A percentile compares a stretch with the other conserved stretches of the same genome.
These are phyloP conservation scores for Ulota crispa DNA, from an alignment of 225 moss, liverwort and hornwort species.

Conservation along the genomic window DNA sequence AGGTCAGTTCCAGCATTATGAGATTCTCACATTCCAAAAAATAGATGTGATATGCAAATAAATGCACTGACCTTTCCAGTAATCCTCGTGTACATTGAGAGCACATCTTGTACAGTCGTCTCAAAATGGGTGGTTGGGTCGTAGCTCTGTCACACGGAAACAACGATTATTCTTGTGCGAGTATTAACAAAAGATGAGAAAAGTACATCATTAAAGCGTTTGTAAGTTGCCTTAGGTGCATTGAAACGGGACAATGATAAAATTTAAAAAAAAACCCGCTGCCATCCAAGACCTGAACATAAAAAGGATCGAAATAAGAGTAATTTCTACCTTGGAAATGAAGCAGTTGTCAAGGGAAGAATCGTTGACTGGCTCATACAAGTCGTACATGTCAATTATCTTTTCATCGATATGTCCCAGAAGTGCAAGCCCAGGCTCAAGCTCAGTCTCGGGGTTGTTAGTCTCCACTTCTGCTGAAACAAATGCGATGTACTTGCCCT, in stretches of 20 bases:
- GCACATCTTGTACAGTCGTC: conserved; percentile 74
- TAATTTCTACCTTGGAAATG: conserved; percentile 58
- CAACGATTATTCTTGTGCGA: neutral
- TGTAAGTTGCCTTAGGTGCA: neutral
- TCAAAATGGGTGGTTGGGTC: conserved; percentile 86
- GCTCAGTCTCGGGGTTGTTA: conserved; percentile 70
- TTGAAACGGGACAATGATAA: neutral
- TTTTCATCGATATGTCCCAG: conserved; percentile 73
- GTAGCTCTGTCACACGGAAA: conserved; percentile 52
- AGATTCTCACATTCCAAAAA: neutral
- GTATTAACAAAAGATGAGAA: neutral
- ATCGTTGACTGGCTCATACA: conserved; percentile 83
- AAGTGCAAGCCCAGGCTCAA: conserved; percentile 71
- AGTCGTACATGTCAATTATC: conserved; percentile 70
- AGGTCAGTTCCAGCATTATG: neutral
- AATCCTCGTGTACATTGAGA: conserved; percentile 64
- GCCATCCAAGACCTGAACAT: neutral
- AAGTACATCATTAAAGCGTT: neutral
- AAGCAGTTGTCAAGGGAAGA: conserved; percentile 67
- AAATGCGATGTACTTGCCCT: conserved; percentile 79
- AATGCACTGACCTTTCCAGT: conserved; percentile 63
- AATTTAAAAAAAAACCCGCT: neutral
- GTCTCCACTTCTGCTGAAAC: conserved; percentile 86
- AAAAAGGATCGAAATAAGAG: neutral
- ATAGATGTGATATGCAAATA: neutral